Base-by-base conservation (phyloP, 768 basidiomycete species). In the Crepidotus variabilis region DNA sequence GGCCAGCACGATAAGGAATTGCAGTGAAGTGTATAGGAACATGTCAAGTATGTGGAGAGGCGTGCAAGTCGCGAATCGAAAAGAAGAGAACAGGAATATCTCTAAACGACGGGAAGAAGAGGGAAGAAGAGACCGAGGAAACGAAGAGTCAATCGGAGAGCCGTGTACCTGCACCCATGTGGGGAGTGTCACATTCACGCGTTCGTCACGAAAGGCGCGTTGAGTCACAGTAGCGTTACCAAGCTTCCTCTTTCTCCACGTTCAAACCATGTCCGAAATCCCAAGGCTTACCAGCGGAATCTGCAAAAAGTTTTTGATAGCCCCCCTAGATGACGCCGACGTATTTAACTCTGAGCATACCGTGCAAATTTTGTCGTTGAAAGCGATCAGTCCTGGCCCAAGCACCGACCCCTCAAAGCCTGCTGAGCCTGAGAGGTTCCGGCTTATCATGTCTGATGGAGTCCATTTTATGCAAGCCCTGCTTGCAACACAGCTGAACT, bases 381-480 rank as follows among this genome's bases (percentile, higher is more conserved):
- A 93, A 72, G 86, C 85, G 67, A 87, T 97, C 39, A 59, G 57
- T n/a, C 51, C 71, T 13, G 72, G 64, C 46, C 63, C 74, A 6
- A 65, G 69, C 49, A 67, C 68, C 8, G 61, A 67, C n/a, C 66
- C 60, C 18, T 57, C 63, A 10, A 69, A 52, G 7, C 24, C 71
- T 47, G 60, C 24, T 20, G 54, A 59, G 23, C 60, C 77, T 47
- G 87, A 89, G 65, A 77, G 88, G 56, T 85, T 82, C 70, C 81
- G 93, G 58, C 78, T 96, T 57, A 92, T 98, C 70, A 75, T 98
- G 39, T 96, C 94, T 0, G 96, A 98, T 71, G 94, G 96, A 39
- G 76, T 78, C 18, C 74, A 90, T 61, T 97, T 90, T 69, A 77
- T 90, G 49, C 97, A 98, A 69, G 87, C 90, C 22, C 98, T 99